These are phyloP conservation scores for Boletus vinaceobasis DNA, from an alignment of 768 basidiomycete genomes.

Conservation along the genomic window DNA sequence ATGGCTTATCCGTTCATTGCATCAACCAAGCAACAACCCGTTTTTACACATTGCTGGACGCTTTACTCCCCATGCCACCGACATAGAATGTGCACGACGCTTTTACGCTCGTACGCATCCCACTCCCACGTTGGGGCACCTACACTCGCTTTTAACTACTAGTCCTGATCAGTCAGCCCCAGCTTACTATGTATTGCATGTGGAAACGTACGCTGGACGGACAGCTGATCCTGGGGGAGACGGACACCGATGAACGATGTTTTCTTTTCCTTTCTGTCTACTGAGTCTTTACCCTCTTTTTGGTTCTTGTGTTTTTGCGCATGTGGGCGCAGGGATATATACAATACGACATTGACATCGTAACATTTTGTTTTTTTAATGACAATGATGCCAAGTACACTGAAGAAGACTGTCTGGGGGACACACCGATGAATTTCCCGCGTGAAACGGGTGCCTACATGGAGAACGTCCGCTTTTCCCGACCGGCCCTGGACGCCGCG, in stretches of 20 bases:
- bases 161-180: conserved; percentile 7
- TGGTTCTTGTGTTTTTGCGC: conserved; percentile 16
- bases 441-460: conserved; percentile 14
- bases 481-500: not conserved
- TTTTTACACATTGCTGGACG: conserved; percentile 24
- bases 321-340: conserved; percentile 24
- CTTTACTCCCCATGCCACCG: conserved; percentile 16
- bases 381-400: conserved; percentile 19
- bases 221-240: conserved; percentile 18
- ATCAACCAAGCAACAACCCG: conserved; percentile 17
- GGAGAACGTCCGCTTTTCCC: not conserved
- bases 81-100: conserved; percentile 9
- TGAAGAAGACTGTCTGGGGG: conserved; percentile 23
- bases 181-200: conserved; percentile 21
- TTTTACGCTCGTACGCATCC: not conserved
- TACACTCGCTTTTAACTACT: conserved; percentile 23
- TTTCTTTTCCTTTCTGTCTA: conserved; percentile 1
- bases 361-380: conserved; percentile 25
- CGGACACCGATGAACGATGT: conserved; percentile 23
- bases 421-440: not conserved
- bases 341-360: conserved; percentile 29
- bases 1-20: conserved; percentile 27
- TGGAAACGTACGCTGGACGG: conserved; percentile 28
- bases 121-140: conserved; percentile 4
- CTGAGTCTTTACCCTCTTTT: conserved; percentile 18